Conservation (phyloP, 352 stramenopile genomes). For the Bremia lactucae region DNA sequence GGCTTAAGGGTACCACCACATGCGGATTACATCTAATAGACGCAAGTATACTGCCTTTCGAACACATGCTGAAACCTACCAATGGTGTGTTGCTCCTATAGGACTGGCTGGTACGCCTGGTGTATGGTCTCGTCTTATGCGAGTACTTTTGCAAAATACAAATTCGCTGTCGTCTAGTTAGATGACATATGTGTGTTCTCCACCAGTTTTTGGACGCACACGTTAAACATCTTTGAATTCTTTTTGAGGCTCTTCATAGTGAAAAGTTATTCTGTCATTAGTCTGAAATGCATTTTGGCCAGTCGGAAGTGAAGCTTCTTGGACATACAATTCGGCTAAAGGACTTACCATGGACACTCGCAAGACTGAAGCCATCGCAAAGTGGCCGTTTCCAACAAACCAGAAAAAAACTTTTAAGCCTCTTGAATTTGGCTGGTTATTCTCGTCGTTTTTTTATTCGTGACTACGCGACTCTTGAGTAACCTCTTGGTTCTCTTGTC, state of each 20-base stretch:
- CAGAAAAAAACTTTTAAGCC: neutral
- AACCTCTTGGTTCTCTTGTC: neutral
- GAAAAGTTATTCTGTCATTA: neutral
- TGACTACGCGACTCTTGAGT: neutral
- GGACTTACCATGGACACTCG: neutral
- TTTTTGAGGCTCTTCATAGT: neutral
- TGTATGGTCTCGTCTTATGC: constrained; percentile 2
- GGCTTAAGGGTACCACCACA: constrained; percentile 4
- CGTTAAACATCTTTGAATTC: neutral
- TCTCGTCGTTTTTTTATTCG: constrained; percentile 5
- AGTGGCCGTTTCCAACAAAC: neutral
- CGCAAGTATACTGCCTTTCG: constrained; percentile 2
- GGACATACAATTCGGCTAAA: neutral
- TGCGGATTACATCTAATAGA: neutral
- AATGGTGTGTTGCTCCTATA: constrained; percentile 4
- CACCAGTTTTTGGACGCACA: constrained; percentile 1
- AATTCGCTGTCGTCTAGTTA: constrained; percentile 3
- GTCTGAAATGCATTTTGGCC: neutral
- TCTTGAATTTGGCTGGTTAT: constrained; percentile 1
- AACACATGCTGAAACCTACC: constrained; percentile 1
- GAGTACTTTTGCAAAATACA: neutral
- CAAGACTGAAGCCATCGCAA: constrained; percentile 1
- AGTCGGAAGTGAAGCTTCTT: neutral
- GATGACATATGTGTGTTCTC: constrained; percentile 8
- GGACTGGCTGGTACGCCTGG: constrained; percentile 3